phyloP scores from a whole-genome alignment of 805 yeast species.

The Kregervanrija delftensis region DNA sequence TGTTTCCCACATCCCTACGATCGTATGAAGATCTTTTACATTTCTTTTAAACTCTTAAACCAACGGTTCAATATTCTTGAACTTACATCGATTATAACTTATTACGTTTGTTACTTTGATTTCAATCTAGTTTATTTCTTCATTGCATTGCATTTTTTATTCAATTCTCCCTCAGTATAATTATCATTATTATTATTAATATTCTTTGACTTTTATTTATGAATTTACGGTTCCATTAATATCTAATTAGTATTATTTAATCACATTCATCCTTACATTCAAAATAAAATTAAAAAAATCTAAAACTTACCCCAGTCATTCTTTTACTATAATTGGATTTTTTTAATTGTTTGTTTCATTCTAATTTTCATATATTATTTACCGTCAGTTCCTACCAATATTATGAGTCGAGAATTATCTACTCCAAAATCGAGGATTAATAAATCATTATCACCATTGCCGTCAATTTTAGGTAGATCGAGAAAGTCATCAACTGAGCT shows the following conservation, averaged over 20 bases:
- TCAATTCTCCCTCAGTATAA: no score
- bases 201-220: not conserved
- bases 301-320: not conserved
- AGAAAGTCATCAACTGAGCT: slow-evolving; percentile 10
- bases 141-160: no score
- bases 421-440: not conserved
- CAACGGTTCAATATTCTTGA: no score
- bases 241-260: no score
- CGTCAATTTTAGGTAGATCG: slow-evolving; percentile 2
- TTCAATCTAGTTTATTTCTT: no score
- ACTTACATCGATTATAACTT: no score
- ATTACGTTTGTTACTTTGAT: no score
- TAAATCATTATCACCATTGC: not conserved
- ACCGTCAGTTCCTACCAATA: not conserved
- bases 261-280: not conserved
- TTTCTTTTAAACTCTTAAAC: no score
- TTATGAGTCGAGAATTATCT: not conserved
- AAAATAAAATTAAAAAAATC: not conserved
- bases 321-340: not conserved
- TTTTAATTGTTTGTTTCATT: not conserved
- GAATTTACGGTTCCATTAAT: not conserved
- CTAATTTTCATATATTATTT: not conserved
- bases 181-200: not conserved
- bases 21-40: no score
- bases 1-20: no score